Percentiles rank a stretch among this genome's conserved stretches.
phyloP scores from a whole-genome alignment of 768 basidiomycete species.

The Russula sp. region DNA sequence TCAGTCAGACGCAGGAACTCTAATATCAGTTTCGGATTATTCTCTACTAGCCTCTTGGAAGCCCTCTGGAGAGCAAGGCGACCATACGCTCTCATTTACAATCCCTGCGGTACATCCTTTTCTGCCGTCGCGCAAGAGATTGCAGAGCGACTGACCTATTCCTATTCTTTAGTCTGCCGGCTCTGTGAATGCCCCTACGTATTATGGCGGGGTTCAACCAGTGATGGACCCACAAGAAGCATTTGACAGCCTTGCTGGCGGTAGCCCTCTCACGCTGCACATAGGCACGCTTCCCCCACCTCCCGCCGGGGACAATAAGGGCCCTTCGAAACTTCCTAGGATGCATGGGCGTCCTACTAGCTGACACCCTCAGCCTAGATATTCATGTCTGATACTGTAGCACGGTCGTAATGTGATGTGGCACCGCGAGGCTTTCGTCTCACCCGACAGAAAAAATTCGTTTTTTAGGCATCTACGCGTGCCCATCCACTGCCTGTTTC shows the following conservation, averaged over 20 bases:
- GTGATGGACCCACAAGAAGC: not conserved
- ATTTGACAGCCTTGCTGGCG: not conserved
- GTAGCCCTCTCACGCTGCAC: not conserved
- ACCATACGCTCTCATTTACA: not conserved
- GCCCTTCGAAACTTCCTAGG: not conserved
- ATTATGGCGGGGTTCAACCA: not conserved
- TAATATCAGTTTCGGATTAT: not conserved
- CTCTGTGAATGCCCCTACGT: not conserved
- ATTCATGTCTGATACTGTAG: too few relatives aligned
- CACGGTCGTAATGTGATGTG: too few relatives aligned
- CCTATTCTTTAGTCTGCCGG: not conserved
- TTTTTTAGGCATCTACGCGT: too few relatives aligned
- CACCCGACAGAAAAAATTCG: too few relatives aligned
- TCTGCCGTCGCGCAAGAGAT: too few relatives aligned
- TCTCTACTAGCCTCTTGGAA: not conserved
- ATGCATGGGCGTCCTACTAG: not conserved
- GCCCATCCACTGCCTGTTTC: too few relatives aligned
- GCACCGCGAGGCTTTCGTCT: not conserved
- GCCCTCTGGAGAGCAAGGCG: not conserved
- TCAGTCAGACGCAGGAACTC: not conserved
- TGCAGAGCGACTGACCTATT: too few relatives aligned
- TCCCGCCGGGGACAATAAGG: not conserved
- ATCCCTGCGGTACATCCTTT: not conserved
- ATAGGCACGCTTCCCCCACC: not conserved
- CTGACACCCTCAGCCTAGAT: constrained; percentile 17